Evolutionary conservation across 164 flowering plant species (phyloP).

Genomic region (Euptelea pleiosperma): DNA sequence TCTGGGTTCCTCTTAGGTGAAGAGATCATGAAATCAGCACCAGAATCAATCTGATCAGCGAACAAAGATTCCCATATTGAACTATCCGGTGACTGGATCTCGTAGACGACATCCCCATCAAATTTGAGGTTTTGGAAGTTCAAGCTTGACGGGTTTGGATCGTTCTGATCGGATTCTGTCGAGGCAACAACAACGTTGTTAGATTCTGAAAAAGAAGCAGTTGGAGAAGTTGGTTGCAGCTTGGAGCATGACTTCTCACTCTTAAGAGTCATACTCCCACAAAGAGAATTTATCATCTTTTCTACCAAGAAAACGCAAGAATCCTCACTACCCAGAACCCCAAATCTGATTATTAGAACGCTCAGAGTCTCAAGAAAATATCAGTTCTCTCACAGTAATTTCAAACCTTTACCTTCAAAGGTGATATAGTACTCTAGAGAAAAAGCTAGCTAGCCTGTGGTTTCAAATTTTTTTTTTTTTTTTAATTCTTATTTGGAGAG

Average conservation of each 20-base stretch:
- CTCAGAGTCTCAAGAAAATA: too few relatives aligned
- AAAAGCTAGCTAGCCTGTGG: slow-evolving; percentile 9
- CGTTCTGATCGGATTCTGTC: slow-evolving; percentile 20
- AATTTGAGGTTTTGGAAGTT: slow-evolving; percentile 38
- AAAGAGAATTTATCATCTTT: slow-evolving; percentile 45
- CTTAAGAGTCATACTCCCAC: slow-evolving; percentile 44
- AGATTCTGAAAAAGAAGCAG: slow-evolving; percentile 29
- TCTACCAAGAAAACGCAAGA: neutral
- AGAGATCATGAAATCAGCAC: slow-evolving; percentile 53
- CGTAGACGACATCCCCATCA: slow-evolving; percentile 41
- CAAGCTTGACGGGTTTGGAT: slow-evolving; percentile 35
- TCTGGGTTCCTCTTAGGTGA: slow-evolving; percentile 45
- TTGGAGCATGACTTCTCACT: slow-evolving; percentile 32
- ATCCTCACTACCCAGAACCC: neutral
- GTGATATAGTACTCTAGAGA: slow-evolving; percentile 5
- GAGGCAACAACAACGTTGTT: slow-evolving; percentile 22
- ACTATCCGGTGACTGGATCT: slow-evolving; percentile 53
- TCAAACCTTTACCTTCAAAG: too few relatives aligned
- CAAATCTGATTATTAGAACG: too few relatives aligned
- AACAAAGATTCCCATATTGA: slow-evolving; percentile 58
- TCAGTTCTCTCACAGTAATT: too few relatives aligned
- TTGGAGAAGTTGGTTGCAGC: slow-evolving; percentile 32
- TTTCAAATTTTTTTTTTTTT: slow-evolving; percentile 13
- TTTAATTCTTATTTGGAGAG: neutral
- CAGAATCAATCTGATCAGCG: slow-evolving; percentile 47